A percentile compares a stretch with the other conserved stretches of the same genome.
Conservation (phyloP, 805 yeast species). For the Pichia gijzeniarum region DNA sequence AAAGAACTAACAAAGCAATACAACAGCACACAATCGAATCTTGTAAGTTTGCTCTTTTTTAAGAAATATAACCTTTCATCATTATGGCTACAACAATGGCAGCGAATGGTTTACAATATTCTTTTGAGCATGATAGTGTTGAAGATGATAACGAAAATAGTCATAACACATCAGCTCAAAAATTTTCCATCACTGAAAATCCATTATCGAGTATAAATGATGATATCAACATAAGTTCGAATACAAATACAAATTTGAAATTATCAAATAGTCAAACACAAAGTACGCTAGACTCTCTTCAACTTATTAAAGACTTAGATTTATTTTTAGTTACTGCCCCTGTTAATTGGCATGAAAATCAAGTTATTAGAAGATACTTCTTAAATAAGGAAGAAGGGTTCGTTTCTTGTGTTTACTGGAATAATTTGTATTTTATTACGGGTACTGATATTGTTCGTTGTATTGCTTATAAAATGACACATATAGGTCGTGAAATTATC, state of each 20-base stretch:
- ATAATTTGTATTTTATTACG: constrained; percentile 79
- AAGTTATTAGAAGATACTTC: constrained; percentile 78
- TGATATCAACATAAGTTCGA: not conserved
- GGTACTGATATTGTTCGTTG: constrained; percentile 96
- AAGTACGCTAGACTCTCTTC: constrained; percentile 35
- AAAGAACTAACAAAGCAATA: too few relatives aligned
- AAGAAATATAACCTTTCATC: too few relatives aligned
- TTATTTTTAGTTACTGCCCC: constrained; percentile 91
- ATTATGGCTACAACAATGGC: too few relatives aligned
- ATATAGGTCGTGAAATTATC: constrained; percentile 76
- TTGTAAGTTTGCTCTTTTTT: too few relatives aligned
- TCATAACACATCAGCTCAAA: not conserved
- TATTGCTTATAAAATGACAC: constrained; percentile 78
- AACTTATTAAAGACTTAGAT: constrained; percentile 74
- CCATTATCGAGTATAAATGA: not conserved
- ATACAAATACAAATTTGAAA: not conserved
- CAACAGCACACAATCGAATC: too few relatives aligned
- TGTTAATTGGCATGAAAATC: constrained; percentile 85
- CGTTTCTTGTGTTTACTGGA: constrained; percentile 91
- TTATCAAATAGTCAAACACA: not conserved
- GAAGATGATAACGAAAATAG: not conserved
- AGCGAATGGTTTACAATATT: too few relatives aligned
- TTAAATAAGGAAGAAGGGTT: constrained; percentile 86
- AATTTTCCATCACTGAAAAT: not conserved
- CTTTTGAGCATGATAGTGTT: too few relatives aligned